A percentile compares a stretch with the other conserved stretches of the same genome.
Conservation (phyloP, 352 stramenopile species). For the Globisporangium echinulatum region DNA sequence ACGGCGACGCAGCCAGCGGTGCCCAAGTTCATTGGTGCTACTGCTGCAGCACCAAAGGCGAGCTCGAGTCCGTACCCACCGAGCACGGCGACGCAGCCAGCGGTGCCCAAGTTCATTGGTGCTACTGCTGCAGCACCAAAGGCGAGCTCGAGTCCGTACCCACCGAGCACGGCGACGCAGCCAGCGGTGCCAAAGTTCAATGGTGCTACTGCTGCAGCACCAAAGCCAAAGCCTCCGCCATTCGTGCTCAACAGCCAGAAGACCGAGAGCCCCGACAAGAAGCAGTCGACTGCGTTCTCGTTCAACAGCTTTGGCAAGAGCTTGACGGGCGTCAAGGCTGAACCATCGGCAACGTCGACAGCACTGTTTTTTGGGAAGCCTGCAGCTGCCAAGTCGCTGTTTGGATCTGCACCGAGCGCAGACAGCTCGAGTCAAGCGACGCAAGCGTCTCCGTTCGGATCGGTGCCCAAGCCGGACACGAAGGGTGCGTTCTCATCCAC, state of each 20-base stretch:
- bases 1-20: too few relatives aligned
- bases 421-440: slow-evolving; percentile 9
- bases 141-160: neutral
- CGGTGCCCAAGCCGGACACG: slow-evolving; percentile 16
- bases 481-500: slow-evolving; percentile 27
- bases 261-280: neutral
- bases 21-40: too few relatives aligned
- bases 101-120: neutral
- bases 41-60: too few relatives aligned
- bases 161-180: neutral
- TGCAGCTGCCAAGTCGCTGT: slow-evolving; percentile 16
- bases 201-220: neutral
- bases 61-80: neutral
- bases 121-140: neutral
- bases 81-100: neutral
- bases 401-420: slow-evolving; percentile 3
- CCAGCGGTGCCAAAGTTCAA: neutral
- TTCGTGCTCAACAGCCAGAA: neutral
- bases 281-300: slow-evolving; percentile 8
- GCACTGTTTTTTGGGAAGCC: slow-evolving; percentile 4
- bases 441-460: slow-evolving; percentile 21
- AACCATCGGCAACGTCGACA: neutral
- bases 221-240: neutral
- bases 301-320: slow-evolving; percentile 13
- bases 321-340: slow-evolving; percentile 1